These are phyloP conservation scores for Acrocalymma vagum DNA, from an alignment of 2,329 filamentous ascomycete genomes.

Conservation along the genomic window DNA sequence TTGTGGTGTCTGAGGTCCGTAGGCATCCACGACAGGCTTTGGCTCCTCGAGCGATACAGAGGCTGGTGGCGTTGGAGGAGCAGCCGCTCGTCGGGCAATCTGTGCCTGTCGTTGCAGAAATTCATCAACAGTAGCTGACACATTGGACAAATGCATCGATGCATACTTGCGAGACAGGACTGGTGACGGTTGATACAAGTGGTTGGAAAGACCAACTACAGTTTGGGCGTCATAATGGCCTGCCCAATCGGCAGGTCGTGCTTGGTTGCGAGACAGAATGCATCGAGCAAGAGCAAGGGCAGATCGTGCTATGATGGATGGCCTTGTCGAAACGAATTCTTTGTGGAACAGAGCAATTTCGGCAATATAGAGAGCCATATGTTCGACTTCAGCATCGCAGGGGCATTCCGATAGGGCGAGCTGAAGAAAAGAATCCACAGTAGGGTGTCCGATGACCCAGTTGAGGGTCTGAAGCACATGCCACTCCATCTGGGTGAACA, in stretches of 20 bases:
- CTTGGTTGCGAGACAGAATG: constrained; percentile 82
- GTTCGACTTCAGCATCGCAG: constrained; percentile 87
- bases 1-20: constrained; percentile 79
- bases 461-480: constrained; percentile 97
- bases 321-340: constrained; percentile 92
- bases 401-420: constrained; percentile 78
- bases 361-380: constrained; percentile 92
- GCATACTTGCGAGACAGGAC: constrained; percentile 75
- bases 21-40: constrained; percentile 55
- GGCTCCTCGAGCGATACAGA: constrained; percentile 59
- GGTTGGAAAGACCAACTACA: constrained; percentile 69
- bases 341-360: constrained; percentile 97
- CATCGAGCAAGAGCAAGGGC: constrained; percentile 86
- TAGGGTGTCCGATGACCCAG: constrained; percentile 95
- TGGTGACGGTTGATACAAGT: constrained; percentile 72
- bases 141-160: constrained; percentile 70
- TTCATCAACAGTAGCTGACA: constrained; percentile 70
- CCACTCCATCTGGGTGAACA: constrained; percentile 99
- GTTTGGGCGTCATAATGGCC: constrained; percentile 74
- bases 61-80: constrained; percentile 67
- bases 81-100: constrained; percentile 53
- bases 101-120: constrained; percentile 69
- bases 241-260: constrained; percentile 78
- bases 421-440: constrained; percentile 92
- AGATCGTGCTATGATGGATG: constrained; percentile 88